phyloP scores from a whole-genome alignment of 805 yeast species.

The Candida sithepensis region DNA sequence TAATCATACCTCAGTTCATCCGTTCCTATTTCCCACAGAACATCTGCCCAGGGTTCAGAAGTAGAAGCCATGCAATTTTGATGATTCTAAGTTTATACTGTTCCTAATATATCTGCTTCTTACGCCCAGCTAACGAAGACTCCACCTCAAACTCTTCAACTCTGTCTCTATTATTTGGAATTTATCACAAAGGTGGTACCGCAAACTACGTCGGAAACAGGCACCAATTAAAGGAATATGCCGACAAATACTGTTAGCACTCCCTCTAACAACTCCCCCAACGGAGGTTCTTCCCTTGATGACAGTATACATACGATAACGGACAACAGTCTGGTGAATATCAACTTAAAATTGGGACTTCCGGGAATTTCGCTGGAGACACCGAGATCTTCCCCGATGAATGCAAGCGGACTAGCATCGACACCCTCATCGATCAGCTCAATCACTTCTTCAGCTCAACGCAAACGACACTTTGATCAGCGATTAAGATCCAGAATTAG shows the following conservation, averaged over 20 bases:
- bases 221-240: background rate
- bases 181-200: too few relatives aligned
- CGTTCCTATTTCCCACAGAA: background rate
- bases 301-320: background rate
- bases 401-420: background rate
- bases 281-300: background rate
- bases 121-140: too few relatives aligned
- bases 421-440: constrained; percentile 61
- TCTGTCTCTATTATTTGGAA: too few relatives aligned
- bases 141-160: too few relatives aligned
- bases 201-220: too few relatives aligned
- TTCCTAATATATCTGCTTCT: too few relatives aligned
- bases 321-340: background rate
- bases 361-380: background rate
- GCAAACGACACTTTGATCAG: constrained; percentile 17
- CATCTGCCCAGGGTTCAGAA: background rate
- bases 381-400: background rate
- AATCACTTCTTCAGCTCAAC: constrained; percentile 10
- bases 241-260: background rate
- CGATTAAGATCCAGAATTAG: constrained; percentile 20
- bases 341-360: background rate
- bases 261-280: background rate
- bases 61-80: background rate
- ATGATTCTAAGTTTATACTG: too few relatives aligned
- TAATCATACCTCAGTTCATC: too few relatives aligned